phyloP scores from a whole-genome alignment of 805 yeast species.

The Limtongia smithiae region DNA sequence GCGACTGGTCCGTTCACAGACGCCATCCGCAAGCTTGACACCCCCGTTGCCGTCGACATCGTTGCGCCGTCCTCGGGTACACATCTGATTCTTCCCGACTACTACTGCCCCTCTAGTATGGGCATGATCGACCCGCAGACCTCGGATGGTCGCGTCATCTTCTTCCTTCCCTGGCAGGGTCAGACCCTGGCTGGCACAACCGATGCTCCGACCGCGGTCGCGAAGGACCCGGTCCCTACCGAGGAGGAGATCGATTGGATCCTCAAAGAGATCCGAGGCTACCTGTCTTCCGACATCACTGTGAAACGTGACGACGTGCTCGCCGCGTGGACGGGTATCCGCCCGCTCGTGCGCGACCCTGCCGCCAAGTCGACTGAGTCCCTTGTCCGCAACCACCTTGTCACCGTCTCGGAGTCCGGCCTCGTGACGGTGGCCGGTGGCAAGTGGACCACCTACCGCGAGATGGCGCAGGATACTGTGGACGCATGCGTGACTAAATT shows the following conservation, averaged over 20 bases:
- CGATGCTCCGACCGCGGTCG: constrained; percentile 62
- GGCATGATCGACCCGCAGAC: constrained; percentile 91
- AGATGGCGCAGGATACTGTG: constrained; percentile 94
- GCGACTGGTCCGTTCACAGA: constrained; percentile 96
- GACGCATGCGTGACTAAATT: constrained; percentile 59
- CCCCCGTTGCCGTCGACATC: constrained; percentile 55
- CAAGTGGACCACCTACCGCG: constrained; percentile 97
- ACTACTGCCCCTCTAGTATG: constrained; percentile 79
- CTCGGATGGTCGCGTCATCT: constrained; percentile 93
- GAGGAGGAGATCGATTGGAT: constrained; percentile 89
- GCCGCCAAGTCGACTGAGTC: constrained; percentile 68
- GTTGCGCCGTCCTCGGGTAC: constrained; percentile 95
- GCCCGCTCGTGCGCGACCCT: constrained; percentile 86
- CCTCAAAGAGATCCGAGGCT: constrained; percentile 80
- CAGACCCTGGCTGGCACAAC: constrained; percentile 95
- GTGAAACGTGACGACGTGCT: constrained; percentile 86
- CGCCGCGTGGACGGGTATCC: constrained; percentile 95
- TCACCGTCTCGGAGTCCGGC: constrained; percentile 67
- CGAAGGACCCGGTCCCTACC: constrained; percentile 64
- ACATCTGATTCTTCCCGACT: constrained; percentile 87
- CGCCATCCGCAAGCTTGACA: constrained; percentile 79
- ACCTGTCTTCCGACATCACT: constrained; percentile 68
- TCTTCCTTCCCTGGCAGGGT: constrained; percentile 97
- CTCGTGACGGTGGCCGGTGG: constrained; percentile 92
- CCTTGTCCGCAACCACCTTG: constrained; percentile 83